These are phyloP conservation scores for Suillus brevipes DNA, from an alignment of 768 basidiomycete species.

Conservation along the genomic window DNA sequence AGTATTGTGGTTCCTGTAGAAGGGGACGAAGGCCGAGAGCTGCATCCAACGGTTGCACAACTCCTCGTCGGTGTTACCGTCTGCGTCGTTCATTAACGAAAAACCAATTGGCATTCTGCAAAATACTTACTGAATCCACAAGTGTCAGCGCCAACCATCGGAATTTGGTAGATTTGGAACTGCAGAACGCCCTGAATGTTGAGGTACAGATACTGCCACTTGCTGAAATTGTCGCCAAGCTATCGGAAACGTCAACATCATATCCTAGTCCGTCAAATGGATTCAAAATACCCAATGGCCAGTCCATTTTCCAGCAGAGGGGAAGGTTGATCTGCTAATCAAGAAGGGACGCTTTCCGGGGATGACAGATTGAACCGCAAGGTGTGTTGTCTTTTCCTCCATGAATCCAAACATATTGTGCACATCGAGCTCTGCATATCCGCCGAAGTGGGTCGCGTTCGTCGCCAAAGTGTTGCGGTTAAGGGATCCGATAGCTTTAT, in stretches of 20 bases:
- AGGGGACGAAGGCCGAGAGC: slow-evolving; percentile 79
- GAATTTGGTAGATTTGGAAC: slow-evolving; percentile 83
- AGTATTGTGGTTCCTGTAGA: slow-evolving; percentile 79
- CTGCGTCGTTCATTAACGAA: neutral
- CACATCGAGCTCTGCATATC: slow-evolving; percentile 61
- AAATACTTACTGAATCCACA: slow-evolving; percentile 31
- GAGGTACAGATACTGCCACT: slow-evolving; percentile 70
- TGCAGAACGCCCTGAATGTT: slow-evolving; percentile 77
- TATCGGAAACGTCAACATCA: slow-evolving; percentile 19
- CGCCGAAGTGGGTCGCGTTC: slow-evolving; percentile 68
- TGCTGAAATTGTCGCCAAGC: slow-evolving; percentile 78
- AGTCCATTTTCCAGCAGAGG: slow-evolving; percentile 67
- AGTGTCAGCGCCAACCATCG: slow-evolving; percentile 81
- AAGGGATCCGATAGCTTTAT: slow-evolving; percentile 52
- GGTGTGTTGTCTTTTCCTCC: slow-evolving; percentile 67
- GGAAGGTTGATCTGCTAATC: slow-evolving; percentile 69
- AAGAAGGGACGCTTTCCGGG: slow-evolving; percentile 68
- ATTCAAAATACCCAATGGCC: slow-evolving; percentile 59
- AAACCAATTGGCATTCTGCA: neutral
- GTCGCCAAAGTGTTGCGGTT: slow-evolving; percentile 59
- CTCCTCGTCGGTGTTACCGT: slow-evolving; percentile 70
- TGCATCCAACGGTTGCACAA: slow-evolving; percentile 87
- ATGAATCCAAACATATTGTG: slow-evolving; percentile 75
- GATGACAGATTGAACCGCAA: slow-evolving; percentile 52
- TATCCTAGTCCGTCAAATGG: slow-evolving; percentile 1